Evolutionary conservation across 2,329 filamentous ascomycete species (phyloP).

Genomic region (Stemphylium beticola): DNA sequence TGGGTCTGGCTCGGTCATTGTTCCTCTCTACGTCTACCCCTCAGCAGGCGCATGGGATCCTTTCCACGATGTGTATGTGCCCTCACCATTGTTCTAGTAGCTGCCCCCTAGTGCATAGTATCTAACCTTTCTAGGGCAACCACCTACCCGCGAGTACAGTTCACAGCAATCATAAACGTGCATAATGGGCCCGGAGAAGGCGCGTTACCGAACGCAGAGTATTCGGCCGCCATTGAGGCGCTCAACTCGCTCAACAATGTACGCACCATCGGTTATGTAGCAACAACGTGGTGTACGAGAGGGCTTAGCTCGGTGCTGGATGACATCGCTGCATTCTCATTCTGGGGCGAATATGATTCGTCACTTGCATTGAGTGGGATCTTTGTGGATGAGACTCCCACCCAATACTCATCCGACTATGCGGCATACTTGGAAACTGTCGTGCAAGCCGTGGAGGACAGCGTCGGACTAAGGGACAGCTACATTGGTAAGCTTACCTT

Average conservation of each 20-base stretch:
- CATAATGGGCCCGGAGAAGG: constrained; percentile 55
- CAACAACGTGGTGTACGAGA: constrained; percentile 55
- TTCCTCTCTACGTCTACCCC: constrained; percentile 59
- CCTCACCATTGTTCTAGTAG: constrained; percentile 1
- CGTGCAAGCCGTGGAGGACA: constrained; percentile 19
- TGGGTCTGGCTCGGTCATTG: constrained; percentile 46
- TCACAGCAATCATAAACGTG: constrained; percentile 59
- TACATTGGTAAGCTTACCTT: constrained; percentile 30
- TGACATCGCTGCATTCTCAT: constrained; percentile 56
- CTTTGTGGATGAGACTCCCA: constrained; percentile 58
- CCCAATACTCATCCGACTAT: constrained; percentile 22
- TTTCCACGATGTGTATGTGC: constrained; percentile 51
- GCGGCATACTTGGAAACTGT: constrained; percentile 30
- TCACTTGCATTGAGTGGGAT: constrained; percentile 55
- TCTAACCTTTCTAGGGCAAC: constrained; percentile 30
- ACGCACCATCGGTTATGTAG: constrained; percentile 58
- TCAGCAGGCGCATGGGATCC: constrained; percentile 55
- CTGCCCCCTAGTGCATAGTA: neutral
- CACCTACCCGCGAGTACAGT: constrained; percentile 51
- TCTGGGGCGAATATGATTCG: constrained; percentile 50
- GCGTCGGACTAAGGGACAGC: constrained; percentile 33
- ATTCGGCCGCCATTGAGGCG: constrained; percentile 50
- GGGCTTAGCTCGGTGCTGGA: constrained; percentile 27
- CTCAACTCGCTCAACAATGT: constrained; percentile 55
- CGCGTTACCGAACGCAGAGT: constrained; percentile 52